Conservation (phyloP, 805 yeast species). For the Saturnispora ahearnii region DNA sequence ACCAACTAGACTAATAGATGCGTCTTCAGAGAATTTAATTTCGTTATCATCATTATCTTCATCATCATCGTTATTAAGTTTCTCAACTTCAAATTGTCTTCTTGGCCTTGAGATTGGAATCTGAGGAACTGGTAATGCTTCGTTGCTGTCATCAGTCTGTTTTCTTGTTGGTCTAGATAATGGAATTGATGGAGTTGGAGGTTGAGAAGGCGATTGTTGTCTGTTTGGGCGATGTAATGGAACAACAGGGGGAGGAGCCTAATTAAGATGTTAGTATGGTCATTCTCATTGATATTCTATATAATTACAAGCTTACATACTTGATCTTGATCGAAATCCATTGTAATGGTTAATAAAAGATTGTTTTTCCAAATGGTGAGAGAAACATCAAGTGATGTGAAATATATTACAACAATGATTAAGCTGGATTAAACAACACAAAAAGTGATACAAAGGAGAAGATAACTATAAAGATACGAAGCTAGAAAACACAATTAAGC, state of each 20-base stretch:
- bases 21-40: background rate
- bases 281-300: background rate
- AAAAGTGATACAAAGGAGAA: background rate
- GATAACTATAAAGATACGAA: no score
- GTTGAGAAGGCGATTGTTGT: constrained; percentile 9
- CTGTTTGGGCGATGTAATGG: background rate
- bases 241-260: background rate
- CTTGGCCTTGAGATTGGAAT: constrained; percentile 16
- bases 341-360: background rate
- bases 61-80: no score
- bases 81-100: background rate
- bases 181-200: constrained; percentile 2
- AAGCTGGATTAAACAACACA: background rate
- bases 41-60: background rate
- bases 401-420: background rate
- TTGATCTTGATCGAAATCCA: background rate
- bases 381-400: background rate
- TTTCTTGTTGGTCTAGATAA: background rate
- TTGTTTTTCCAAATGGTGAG: background rate
- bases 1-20: background rate
- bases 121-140: constrained; percentile 6
- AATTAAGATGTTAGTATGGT: background rate
- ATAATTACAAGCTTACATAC: background rate
- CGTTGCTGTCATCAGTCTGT: background rate
- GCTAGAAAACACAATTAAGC: constrained; percentile 28